Evolutionary conservation across 2,329 filamentous ascomycete species (phyloP), one percentile per base, ranked within the genome.

Genomic region (Rhynchosporium graminicola): DNA sequence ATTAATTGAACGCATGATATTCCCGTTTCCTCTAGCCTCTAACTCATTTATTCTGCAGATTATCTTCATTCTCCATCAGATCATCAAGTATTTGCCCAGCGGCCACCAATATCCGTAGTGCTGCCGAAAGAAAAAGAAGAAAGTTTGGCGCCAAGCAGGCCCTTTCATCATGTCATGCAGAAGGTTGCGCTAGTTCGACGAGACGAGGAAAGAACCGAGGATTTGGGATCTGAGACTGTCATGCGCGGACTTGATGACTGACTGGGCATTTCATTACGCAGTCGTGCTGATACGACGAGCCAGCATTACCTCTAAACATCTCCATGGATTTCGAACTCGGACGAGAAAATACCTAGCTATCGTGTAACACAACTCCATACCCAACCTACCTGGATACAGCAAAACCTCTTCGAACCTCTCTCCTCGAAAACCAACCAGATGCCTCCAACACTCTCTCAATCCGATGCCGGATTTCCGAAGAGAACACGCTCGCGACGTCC

Each of bases 111-210:
- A 36, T 36, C 33, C 46, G 20, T 20, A 20, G 20, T 20, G 20
- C 20, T 20, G 20, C 20, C 20, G 20, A 20, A 20, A 20, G 20
- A 20, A 20, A 20, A 20, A 20, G 20, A 20, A 20, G 20, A 38
- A 40, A 52, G 50, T 52, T 52, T 52, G 50, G 50, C 50, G 50
- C 50, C 50, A 38, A 52, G 50, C 31, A 20, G 50, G 50, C 50
- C 38, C 38, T 33, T 31, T 52, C 50, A 52, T 52, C 10, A 33
- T 52, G 50, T 31, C 28, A 31, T 12, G 31, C 20, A 20, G 20
- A 20, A 20, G 20, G 20, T 20, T 20, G 20, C 20, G 20, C 20
- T 20, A 20, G 20, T 20, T 20, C 20, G 20, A 20, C 20, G 20
- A 33, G 9, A 8, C 43, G 43, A 10, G 43, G 8, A 26, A 8